These are phyloP conservation scores for Radiomyces spectabilis DNA, from an alignment of 192 early-diverging fungal genomes.

Conservation along the genomic window DNA sequence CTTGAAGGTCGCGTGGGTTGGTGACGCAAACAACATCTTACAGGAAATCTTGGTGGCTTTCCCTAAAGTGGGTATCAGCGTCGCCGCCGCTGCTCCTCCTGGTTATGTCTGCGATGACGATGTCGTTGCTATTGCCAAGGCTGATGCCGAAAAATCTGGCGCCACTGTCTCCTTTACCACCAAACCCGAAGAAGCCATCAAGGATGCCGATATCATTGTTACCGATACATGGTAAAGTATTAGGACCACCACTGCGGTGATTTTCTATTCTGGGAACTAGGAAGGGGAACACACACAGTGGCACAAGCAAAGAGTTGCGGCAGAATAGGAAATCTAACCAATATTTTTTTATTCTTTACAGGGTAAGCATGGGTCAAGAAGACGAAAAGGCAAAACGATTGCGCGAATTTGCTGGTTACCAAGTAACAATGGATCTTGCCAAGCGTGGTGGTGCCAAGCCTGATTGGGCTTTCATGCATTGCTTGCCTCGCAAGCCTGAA, in stretches of 20 bases:
- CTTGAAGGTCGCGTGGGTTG: constrained; percentile 93
- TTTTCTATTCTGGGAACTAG: no score
- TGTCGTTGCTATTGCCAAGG: constrained; percentile 59
- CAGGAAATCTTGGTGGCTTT: constrained; percentile 85
- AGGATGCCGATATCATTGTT: constrained; percentile 80
- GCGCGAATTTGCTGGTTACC: constrained; percentile 78
- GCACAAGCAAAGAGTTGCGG: no score
- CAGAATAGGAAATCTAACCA: no score
- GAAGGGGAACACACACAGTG: no score
- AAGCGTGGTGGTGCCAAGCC: constrained; percentile 65
- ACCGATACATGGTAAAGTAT: constrained; percentile 99
- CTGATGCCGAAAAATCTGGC: constrained; percentile 48
- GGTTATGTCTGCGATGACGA: constrained; percentile 70
- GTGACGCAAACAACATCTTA: constrained; percentile 96
- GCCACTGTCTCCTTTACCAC: constrained; percentile 46
- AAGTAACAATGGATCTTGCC: constrained; percentile 84
- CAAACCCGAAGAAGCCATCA: constrained; percentile 72
- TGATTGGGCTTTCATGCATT: constrained; percentile 98
- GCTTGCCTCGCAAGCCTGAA: constrained; percentile 90
- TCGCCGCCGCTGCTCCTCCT: constrained; percentile 78
- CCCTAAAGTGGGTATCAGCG: constrained; percentile 79
- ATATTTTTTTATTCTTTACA: no score
- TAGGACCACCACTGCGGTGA: no score
- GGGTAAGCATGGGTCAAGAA: constrained; percentile 97
- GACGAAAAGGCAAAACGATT: constrained; percentile 78